These are phyloP conservation scores for Neopestalotiopsis sp. DNA, from an alignment of 2,329 filamentous ascomycete species.

Conservation along the genomic window DNA sequence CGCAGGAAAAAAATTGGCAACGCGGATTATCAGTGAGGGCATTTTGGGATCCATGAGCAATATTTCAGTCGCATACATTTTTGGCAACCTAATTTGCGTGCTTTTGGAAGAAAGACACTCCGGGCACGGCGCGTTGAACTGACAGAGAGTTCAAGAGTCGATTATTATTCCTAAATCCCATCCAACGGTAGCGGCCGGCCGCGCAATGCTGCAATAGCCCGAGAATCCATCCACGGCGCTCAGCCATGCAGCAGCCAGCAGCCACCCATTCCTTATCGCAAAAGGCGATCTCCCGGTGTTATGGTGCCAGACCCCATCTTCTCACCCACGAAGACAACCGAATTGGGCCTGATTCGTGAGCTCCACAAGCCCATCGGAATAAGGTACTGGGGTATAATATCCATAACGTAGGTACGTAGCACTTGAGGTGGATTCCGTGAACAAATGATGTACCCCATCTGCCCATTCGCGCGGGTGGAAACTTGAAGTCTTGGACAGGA, in stretches of 20 bases:
- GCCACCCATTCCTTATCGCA: background rate
- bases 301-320: background rate
- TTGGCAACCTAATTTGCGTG: background rate
- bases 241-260: background rate
- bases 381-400: background rate
- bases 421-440: background rate
- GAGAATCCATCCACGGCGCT: background rate
- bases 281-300: background rate
- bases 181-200: background rate
- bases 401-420: background rate
- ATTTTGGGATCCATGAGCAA: background rate
- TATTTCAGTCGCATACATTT: background rate
- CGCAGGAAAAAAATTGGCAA: background rate
- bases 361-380: conserved; percentile 2
- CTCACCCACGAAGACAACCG: background rate
- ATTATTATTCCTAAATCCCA: background rate
- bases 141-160: background rate
- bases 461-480: background rate
- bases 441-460: background rate
- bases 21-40: conserved; percentile 1
- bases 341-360: background rate
- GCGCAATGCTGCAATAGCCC: background rate
- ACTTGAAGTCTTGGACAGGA: background rate
- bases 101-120: background rate
- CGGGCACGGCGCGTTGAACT: background rate